These are phyloP conservation scores for Boletus reticuloceps DNA, from an alignment of 768 basidiomycete species.

Conservation along the genomic window DNA sequence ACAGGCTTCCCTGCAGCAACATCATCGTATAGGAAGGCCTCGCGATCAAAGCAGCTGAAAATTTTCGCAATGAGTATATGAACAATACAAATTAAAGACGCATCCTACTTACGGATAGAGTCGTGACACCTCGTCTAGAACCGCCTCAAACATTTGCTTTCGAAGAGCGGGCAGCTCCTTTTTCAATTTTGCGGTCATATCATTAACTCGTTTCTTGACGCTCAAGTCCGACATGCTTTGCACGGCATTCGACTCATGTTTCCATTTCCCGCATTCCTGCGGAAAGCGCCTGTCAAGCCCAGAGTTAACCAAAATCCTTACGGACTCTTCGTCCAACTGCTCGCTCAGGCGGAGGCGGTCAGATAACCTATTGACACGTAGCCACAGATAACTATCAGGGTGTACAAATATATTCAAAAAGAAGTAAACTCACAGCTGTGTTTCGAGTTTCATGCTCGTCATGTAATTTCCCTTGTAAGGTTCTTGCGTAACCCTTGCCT, in stretches of 20 bases:
- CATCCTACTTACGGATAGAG: conserved; percentile 23
- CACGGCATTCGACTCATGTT: conserved; percentile 6
- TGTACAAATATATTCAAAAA: too few species aligned
- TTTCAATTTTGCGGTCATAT: background rate
- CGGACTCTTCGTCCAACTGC: conserved; percentile 20
- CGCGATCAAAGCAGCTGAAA: conserved; percentile 17
- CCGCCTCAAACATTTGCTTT: conserved; percentile 22
- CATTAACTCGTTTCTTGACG: background rate
- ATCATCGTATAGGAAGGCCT: conserved; percentile 2
- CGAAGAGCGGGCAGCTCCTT: conserved; percentile 4
- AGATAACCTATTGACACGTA: conserved; percentile 9
- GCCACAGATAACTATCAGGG: too few species aligned
- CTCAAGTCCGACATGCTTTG: background rate
- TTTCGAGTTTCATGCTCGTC: conserved; percentile 13
- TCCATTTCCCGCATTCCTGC: conserved; percentile 23
- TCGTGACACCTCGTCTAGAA: conserved; percentile 20
- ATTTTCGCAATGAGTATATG: background rate
- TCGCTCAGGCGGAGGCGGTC: conserved; percentile 25
- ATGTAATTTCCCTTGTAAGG: background rate
- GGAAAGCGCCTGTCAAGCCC: conserved; percentile 32
- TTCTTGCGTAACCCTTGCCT: conserved; percentile 6
- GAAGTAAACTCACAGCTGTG: conserved; percentile 16
- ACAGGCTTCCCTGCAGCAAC: background rate
- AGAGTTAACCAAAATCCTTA: conserved; percentile 24
- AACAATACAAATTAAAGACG: background rate